Conservation (phyloP, 2,329 filamentous ascomycete species). For the Colletotrichum tropicicola region DNA sequence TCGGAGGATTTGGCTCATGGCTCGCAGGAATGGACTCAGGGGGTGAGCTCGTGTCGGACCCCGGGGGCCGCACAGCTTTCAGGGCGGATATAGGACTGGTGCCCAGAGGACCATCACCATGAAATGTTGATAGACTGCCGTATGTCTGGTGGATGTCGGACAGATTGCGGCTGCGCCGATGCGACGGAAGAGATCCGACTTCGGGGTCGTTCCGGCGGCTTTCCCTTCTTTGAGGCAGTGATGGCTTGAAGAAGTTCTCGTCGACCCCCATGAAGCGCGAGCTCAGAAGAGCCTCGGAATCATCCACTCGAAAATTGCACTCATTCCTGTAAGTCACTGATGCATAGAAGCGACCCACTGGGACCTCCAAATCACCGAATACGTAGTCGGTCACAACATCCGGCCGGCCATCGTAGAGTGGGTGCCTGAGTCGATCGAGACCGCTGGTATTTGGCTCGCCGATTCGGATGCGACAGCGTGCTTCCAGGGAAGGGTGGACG, state of each 20-base stretch:
- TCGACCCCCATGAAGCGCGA: constrained; percentile 94
- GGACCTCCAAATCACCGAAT: constrained; percentile 87
- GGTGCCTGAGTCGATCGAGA: constrained; percentile 75
- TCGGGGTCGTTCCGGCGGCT: constrained; percentile 54
- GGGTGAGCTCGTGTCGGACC: constrained; percentile 70
- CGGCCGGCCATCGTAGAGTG: constrained; percentile 70
- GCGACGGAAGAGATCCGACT: constrained; percentile 78
- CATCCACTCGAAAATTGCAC: constrained; percentile 90
- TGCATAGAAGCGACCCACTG: constrained; percentile 84
- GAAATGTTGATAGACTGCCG: constrained; percentile 89
- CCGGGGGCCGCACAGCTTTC: constrained; percentile 70
- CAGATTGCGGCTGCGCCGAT: constrained; percentile 57
- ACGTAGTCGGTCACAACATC: constrained; percentile 78
- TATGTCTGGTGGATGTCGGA: constrained; percentile 81
- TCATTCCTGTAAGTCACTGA: constrained; percentile 87
- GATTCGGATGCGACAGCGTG: constrained; percentile 82
- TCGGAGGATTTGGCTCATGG: constrained; percentile 54
- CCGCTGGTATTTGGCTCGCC: constrained; percentile 63
- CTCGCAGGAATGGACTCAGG: constrained; percentile 59
- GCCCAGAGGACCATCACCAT: constrained; percentile 79
- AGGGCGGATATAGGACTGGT: constrained; percentile 89
- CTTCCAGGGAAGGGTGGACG: constrained; percentile 72
- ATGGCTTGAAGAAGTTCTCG: constrained; percentile 86
- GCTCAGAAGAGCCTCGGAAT: constrained; percentile 89
- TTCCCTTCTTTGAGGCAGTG: constrained; percentile 66